Percentiles rank a stretch among this genome's conserved stretches.
These are phyloP conservation scores for Diphasiastrum complanatum DNA, from an alignment of 83 land plant species.

Conservation along the genomic window DNA sequence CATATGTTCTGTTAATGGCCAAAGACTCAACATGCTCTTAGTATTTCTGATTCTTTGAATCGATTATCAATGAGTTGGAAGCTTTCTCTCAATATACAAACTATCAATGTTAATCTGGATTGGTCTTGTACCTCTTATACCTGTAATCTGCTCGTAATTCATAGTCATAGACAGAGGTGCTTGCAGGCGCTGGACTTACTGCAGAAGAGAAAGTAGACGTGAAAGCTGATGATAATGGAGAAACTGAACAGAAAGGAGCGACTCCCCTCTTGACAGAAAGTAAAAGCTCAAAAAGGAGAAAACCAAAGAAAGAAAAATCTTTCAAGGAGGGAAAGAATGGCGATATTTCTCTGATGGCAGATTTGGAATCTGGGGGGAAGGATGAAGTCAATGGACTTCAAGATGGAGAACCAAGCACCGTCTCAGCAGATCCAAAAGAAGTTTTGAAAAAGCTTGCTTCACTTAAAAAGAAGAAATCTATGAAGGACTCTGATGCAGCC, in stretches of 20 bases:
- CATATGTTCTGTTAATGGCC: no score
- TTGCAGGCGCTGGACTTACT: not conserved
- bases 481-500: constrained; percentile 72
- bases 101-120: no score
- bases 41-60: no score
- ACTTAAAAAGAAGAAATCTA: constrained; percentile 70
- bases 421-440: constrained; percentile 63
- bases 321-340: constrained; percentile 60
- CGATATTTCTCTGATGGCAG: constrained; percentile 40
- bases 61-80: no score
- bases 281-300: constrained; percentile 76
- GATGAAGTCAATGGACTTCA: constrained; percentile 33
- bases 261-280: constrained; percentile 39
- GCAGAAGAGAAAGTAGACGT: constrained; percentile 34
- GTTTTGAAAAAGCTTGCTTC: constrained; percentile 70
- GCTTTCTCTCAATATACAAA: no score
- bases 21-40: no score
- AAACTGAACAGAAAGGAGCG: constrained; percentile 41
- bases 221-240: constrained; percentile 32
- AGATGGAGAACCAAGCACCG: constrained; percentile 22
- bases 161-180: not conserved
- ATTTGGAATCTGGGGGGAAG: constrained; percentile 18
- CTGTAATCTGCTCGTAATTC: no score
- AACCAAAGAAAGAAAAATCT: constrained; percentile 83
- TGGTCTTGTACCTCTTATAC: no score